Conservation (phyloP, 306 rosid species). For the Amphicarpaea edgeworthii region DNA sequence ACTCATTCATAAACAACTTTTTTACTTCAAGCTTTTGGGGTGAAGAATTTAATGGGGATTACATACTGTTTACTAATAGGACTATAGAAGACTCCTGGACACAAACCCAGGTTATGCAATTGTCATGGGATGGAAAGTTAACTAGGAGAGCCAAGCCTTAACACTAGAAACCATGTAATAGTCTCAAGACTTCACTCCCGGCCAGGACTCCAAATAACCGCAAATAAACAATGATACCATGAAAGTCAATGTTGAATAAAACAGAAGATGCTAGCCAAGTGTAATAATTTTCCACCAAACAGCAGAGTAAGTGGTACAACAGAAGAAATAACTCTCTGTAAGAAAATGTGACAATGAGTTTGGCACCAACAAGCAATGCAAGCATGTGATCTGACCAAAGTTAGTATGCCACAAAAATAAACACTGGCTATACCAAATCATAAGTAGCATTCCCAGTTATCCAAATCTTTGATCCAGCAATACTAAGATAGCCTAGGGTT, state of each 20-base stretch:
- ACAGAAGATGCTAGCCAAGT: conserved; percentile 13
- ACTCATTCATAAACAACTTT: conserved; percentile 1
- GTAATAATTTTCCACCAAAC: conserved; percentile 23
- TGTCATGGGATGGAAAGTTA: neutral
- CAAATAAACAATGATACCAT: conserved; percentile 9
- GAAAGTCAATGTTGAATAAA: conserved; percentile 30
- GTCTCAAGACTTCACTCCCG: conserved; percentile 18
- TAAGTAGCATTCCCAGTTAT: conserved; percentile 19
- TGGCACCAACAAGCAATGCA: conserved; percentile 12
- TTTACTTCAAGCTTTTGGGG: conserved; percentile 11
- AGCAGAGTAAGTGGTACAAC: conserved; percentile 1
- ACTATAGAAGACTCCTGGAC: neutral
- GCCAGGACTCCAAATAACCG: conserved; percentile 34
- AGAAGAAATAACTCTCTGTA: conserved; percentile 12
- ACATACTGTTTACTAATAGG: neutral
- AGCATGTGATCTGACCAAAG: conserved; percentile 25
- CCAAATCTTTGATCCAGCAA: neutral
- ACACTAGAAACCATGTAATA: conserved; percentile 27
- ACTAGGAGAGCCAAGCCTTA: neutral
- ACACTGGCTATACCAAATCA: conserved; percentile 31
- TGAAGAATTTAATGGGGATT: conserved; percentile 6
- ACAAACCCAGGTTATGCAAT: conserved; percentile 10
- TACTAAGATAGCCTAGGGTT: neutral
- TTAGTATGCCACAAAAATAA: conserved; percentile 32
- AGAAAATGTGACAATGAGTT: conserved; percentile 31